Evolutionary conservation across 305 asterid genomes (phyloP), one percentile per base, ranked within the genome.

Genomic region (Fraxinus sp.): DNA sequence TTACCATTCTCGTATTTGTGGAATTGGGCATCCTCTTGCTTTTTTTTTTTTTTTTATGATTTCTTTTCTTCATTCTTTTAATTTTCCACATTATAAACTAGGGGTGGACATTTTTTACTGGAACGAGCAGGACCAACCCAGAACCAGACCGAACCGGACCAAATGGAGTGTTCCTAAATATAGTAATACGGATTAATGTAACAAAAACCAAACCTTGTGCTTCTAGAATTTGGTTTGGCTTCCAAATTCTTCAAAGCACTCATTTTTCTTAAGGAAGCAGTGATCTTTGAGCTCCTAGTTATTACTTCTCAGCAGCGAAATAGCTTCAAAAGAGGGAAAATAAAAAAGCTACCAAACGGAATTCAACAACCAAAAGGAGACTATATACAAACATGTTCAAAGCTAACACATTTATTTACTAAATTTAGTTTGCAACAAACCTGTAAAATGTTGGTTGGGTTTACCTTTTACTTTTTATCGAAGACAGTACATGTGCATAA

Each of bases 291-390:
- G 26, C 52, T 70, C 5, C 26, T 52, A 74, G 52, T 80, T 36
- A 49, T 82, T 82, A 80, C 80, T 59, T 57, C 4, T 44, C 33
- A 83, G 72, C 37, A 26, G 30, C 76, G 79, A 80, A 82, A 80
- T 64, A 82, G 87, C 86, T 79, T 78, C 72, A 52, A 52, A 39
- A 3, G 78, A 24, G 74, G 74, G 74, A 83, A 57, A 83, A 84
- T 80, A 26, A 84, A 87, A 87, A 20, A 76, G 28, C 83, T 81
- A 83, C 88, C 87, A 78, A 87, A 87, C 90, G 55, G 72, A 57
- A 62, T 55, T 11, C 11, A 62, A 74, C 74, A 35, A 46, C 71
- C 46, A 79, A 7, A 26, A 24, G 33, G 72, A 62, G 33, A 74
- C 49, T 9, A 80, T 30, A 80, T 30, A 30, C 57, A 80, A 28